A percentile compares a stretch with the other conserved stretches of the same genome.
phyloP scores from a whole-genome alignment of 1,284 basidiomycete species.

The Mrakiaceae sp. region DNA sequence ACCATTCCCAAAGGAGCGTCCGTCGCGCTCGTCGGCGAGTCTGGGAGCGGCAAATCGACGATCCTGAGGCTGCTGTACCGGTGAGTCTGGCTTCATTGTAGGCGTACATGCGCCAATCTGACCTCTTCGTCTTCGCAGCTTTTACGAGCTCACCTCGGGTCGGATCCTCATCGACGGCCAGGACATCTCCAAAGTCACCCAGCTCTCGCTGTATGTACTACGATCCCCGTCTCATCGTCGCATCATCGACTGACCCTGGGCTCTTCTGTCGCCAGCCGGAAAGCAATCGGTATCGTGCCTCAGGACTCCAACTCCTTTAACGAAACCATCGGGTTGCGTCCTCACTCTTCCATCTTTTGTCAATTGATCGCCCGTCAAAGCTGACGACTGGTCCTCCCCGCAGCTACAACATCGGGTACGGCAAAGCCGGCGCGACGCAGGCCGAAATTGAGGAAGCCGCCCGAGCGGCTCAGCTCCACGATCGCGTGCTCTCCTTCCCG shows the following conservation, averaged over 20 bases:
- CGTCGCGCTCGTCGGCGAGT: conserved; percentile 71
- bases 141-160: conserved; percentile 71
- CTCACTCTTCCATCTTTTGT: conserved; percentile 23
- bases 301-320: conserved; percentile 78
- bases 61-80: conserved; percentile 72
- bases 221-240: too few species aligned
- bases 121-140: conserved; percentile 26
- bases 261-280: conserved; percentile 19
- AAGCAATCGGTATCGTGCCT: conserved; percentile 70
- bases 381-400: not conserved
- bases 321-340: conserved; percentile 45
- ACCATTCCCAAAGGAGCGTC: conserved; percentile 66
- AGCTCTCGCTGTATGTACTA: conserved; percentile 48
- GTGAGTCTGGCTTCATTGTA: not conserved
- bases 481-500: conserved; percentile 63
- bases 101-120: too few species aligned
- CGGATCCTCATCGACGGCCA: conserved; percentile 65
- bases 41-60: conserved; percentile 69
- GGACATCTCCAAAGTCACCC: conserved; percentile 74
- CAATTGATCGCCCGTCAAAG: conserved; percentile 22
- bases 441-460: conserved; percentile 64
- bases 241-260: too few species aligned
- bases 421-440: conserved; percentile 51
- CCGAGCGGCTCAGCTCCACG: conserved; percentile 67
- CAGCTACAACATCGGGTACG: conserved; percentile 57